Conservation (phyloP, 441 rosid species). For the Theobroma grandiflorum region DNA sequence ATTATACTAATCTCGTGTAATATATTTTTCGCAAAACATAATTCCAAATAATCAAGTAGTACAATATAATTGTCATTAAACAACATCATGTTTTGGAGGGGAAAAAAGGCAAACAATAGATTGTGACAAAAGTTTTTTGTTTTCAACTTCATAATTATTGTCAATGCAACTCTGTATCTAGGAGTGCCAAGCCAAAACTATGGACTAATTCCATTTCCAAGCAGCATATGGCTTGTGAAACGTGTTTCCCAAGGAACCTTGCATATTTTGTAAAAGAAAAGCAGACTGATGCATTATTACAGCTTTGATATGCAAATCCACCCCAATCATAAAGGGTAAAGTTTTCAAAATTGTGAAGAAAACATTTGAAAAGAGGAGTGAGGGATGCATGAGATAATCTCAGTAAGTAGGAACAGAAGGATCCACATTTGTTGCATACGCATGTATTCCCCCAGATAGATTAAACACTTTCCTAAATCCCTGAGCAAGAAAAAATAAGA, state of each 20-base stretch:
- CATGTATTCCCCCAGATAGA: conserved; percentile 80
- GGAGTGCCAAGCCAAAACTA: background rate
- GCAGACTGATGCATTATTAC: background rate
- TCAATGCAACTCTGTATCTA: background rate
- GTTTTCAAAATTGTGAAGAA: background rate
- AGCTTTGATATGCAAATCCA: background rate
- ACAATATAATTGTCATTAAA: no score
- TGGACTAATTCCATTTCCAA: conserved; percentile 7
- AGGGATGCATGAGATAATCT: conserved; percentile 9
- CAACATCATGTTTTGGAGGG: no score
- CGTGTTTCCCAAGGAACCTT: background rate
- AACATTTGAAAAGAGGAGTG: background rate
- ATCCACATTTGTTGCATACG: conserved; percentile 71
- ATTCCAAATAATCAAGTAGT: background rate
- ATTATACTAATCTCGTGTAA: no score
- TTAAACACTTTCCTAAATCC: conserved; percentile 79
- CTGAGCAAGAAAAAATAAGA: conserved; percentile 42
- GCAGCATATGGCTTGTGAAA: background rate
- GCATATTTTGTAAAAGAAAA: background rate
- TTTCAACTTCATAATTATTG: background rate
- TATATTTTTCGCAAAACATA: no score
- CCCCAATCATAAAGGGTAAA: background rate
- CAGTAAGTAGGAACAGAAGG: conserved; percentile 79
- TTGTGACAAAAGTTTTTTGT: no score
- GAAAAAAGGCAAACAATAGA: no score